These are phyloP conservation scores for Sphagnum contortum DNA, from an alignment of 225 moss, liverwort and hornwort genomes.

Conservation along the genomic window DNA sequence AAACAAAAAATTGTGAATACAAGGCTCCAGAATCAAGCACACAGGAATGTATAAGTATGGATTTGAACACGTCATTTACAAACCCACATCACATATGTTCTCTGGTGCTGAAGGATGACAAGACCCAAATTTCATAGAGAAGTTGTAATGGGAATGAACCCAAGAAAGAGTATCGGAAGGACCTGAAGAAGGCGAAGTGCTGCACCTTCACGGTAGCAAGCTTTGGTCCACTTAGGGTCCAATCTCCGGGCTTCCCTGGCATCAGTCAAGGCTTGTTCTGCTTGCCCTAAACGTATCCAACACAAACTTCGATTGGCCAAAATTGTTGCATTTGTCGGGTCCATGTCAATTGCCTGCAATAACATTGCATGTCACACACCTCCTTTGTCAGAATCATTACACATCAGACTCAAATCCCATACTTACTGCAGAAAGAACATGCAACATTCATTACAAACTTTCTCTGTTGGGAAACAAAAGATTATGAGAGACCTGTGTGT, in stretches of 20 bases:
- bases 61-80: no score
- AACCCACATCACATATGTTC: no score
- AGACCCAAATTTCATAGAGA: neutral
- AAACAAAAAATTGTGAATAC: constrained; percentile 5
- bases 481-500: constrained; percentile 53
- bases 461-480: neutral
- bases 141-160: neutral
- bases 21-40: no score
- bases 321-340: constrained; percentile 64
- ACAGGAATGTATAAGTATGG: no score
- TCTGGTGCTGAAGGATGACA: constrained; percentile 6
- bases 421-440: no score
- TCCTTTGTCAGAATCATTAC: no score
- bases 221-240: constrained; percentile 77
- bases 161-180: neutral
- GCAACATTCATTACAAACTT: no score
- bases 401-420: no score
- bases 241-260: constrained; percentile 67
- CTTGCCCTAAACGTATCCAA: constrained; percentile 88
- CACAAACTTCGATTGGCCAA: constrained; percentile 89
- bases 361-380: neutral
- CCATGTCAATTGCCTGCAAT: constrained; percentile 76
- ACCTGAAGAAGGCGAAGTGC: constrained; percentile 77
- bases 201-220: constrained; percentile 87
- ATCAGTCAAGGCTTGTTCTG: constrained; percentile 75